These are phyloP conservation scores for Calocybe gangraenosa DNA, from an alignment of 768 basidiomycete species.

Conservation along the genomic window DNA sequence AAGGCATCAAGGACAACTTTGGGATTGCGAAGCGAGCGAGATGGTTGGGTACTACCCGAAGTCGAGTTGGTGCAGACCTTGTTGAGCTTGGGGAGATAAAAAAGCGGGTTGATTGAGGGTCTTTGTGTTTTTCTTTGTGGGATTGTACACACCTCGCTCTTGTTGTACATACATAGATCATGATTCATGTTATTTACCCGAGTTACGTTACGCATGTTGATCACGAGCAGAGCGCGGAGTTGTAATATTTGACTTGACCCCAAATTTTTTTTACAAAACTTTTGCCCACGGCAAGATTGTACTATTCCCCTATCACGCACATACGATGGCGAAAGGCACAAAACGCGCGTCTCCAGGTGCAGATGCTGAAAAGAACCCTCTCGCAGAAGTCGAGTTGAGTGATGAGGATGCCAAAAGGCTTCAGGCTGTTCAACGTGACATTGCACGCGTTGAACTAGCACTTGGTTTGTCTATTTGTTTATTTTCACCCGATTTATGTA, in stretches of 20 bases:
- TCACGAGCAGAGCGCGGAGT: constrained; percentile 27
- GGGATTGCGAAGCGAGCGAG: constrained; percentile 32
- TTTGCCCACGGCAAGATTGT: constrained; percentile 9
- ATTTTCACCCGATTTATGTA: constrained; percentile 2
- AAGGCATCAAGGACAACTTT: constrained; percentile 45
- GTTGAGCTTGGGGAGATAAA: constrained; percentile 76
- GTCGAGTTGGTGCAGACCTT: constrained; percentile 51
- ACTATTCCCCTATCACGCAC: constrained; percentile 12
- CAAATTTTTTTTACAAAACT: constrained; percentile 7
- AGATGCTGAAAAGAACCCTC: constrained; percentile 67
- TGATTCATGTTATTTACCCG: no score
- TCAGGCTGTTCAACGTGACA: constrained; percentile 59
- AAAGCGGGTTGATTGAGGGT: constrained; percentile 65
- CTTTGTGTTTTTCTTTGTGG: constrained; percentile 11
- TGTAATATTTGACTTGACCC: constrained; percentile 24
- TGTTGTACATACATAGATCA: no score
- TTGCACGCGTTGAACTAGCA: constrained; percentile 65
- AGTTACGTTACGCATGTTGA: no score
- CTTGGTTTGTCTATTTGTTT: constrained; percentile 42
- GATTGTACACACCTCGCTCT: no score
- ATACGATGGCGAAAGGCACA: constrained; percentile 42
- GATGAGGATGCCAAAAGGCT: constrained; percentile 73
- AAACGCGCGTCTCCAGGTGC: constrained; percentile 82
- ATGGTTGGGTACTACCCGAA: constrained; percentile 34
- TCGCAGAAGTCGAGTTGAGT: constrained; percentile 62